These are phyloP conservation scores for Endothia cerciana DNA, from an alignment of 2,329 filamentous ascomycete genomes.

Conservation along the genomic window DNA sequence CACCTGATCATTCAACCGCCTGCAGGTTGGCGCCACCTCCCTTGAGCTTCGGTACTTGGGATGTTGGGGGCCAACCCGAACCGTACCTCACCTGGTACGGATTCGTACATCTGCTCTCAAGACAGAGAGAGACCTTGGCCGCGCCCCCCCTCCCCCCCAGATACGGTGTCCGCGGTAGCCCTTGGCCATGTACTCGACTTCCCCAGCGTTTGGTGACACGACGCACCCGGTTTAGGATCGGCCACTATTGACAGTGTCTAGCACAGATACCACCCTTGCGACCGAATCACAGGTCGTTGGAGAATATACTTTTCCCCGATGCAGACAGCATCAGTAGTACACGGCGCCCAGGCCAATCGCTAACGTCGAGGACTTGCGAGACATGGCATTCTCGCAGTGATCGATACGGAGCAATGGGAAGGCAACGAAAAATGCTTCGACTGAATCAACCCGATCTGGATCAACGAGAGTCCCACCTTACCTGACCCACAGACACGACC, in stretches of 20 bases:
- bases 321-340: neutral
- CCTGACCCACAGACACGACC: neutral
- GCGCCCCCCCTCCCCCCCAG: neutral
- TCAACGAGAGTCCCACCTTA: neutral
- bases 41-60: slow-evolving; percentile 4
- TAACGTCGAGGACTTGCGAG: neutral
- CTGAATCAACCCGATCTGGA: neutral
- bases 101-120: neutral
- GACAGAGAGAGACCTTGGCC: neutral
- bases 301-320: neutral
- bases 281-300: neutral
- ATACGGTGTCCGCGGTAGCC: neutral
- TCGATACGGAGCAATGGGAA: neutral
- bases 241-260: slow-evolving; percentile 3
- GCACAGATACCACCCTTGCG: neutral
- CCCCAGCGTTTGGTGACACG: neutral
- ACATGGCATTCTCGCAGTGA: neutral
- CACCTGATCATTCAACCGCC: neutral
- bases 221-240: neutral
- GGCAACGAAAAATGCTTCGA: neutral
- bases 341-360: neutral
- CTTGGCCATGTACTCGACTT: neutral
- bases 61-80: neutral
- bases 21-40: neutral
- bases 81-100: neutral